Percentiles rank a stretch among this genome's conserved stretches.
Evolutionary conservation across 140 eudicot genomes (phyloP).

Genomic region (Oenanthe javanica): DNA sequence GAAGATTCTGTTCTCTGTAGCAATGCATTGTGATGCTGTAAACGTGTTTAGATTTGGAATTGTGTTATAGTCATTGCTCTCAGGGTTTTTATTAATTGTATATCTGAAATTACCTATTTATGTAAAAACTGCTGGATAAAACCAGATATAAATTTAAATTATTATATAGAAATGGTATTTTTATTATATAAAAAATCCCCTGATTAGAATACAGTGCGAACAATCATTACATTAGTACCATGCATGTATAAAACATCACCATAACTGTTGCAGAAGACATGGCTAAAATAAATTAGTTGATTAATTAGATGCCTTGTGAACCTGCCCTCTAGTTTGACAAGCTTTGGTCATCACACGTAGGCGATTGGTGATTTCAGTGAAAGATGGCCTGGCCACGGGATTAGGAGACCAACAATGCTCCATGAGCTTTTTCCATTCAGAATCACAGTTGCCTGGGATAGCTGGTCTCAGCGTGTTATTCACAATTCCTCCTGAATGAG

Average conservation of each 20-base stretch:
- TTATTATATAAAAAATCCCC: not conserved
- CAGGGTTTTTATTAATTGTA: not conserved
- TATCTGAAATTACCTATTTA: too few relatives aligned
- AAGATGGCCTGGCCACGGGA: constrained; percentile 73
- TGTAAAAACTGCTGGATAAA: not conserved
- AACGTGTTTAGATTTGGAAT: not conserved
- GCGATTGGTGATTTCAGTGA: constrained; percentile 76
- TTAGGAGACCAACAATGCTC: constrained; percentile 98
- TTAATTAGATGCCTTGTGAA: constrained; percentile 22
- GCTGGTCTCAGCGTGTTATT: constrained; percentile 82
- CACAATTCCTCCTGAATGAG: constrained; percentile 83
- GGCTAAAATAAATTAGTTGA: not conserved
- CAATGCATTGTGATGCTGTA: not conserved
- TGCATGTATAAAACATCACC: not conserved
- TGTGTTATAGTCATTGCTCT: not conserved
- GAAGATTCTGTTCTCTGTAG: not conserved
- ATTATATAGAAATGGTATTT: not conserved
- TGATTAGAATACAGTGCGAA: not conserved
- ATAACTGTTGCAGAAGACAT: constrained; percentile 1
- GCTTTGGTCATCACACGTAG: constrained; percentile 76
- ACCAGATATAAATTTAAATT: too few relatives aligned
- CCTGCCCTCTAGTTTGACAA: constrained; percentile 47
- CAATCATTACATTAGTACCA: constrained; percentile 6
- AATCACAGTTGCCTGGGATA: constrained; percentile 63
- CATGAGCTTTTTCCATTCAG: constrained; percentile 87